A percentile compares a stretch with the other conserved stretches of the same genome.
phyloP scores from a whole-genome alignment of 805 yeast species.

The Candida vartiovaarae region DNA sequence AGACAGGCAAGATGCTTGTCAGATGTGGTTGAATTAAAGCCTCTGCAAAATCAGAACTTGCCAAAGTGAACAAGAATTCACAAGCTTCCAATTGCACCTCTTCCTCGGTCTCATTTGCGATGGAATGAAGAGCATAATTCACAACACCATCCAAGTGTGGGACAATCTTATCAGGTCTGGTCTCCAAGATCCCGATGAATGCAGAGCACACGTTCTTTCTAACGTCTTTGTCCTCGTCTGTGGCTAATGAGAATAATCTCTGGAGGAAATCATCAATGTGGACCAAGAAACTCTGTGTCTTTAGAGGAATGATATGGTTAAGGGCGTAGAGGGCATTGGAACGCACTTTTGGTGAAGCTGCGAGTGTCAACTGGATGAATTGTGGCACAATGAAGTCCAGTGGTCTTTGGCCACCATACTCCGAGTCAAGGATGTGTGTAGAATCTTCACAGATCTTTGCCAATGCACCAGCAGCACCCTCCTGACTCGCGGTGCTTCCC shows the following conservation, averaged over 20 bases:
- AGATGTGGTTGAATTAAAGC: conserved; percentile 50
- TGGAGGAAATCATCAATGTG: conserved; percentile 60
- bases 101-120: conserved; percentile 50
- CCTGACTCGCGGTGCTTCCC: conserved; percentile 36
- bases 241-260: conserved; percentile 63
- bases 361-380: conserved; percentile 44
- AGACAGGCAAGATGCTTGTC: conserved; percentile 61
- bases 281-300: conserved; percentile 55
- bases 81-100: conserved; percentile 87
- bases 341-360: conserved; percentile 43
- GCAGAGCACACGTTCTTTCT: conserved; percentile 73
- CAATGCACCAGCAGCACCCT: conserved; percentile 76
- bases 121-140: conserved; percentile 73
- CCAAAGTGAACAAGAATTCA: conserved; percentile 75
- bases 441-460: conserved; percentile 90
- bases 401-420: conserved; percentile 61
- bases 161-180: conserved; percentile 69
- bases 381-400: conserved; percentile 59
- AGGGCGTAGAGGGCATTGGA: conserved; percentile 63
- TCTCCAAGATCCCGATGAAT: conserved; percentile 63
- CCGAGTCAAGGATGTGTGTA: conserved; percentile 53
- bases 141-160: conserved; percentile 86
- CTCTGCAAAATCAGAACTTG: conserved; percentile 53
- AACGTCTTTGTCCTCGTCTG: conserved; percentile 50
- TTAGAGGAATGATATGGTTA: conserved; percentile 66